Base-by-base conservation (phyloP, 1,139 yeast genomes). In the Wickerhamiella pararugosa region DNA sequence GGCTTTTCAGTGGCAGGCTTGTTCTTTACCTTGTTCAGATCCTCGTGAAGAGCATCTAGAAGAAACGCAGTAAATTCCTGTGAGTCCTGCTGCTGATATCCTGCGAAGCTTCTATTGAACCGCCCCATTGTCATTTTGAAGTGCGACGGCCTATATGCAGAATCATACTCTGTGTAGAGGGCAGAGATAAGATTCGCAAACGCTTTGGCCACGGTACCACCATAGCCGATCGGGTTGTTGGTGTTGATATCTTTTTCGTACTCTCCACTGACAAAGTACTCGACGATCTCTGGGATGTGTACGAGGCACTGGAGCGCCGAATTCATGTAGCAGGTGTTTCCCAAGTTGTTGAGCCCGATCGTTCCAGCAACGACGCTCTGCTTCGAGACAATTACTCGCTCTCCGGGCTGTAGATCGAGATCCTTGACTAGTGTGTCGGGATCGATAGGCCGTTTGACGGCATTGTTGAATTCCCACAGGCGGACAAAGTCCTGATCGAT, bases 321-420 rank as follows among this genome's bases (percentile, higher is more conserved):
- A 60, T 90, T 90, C 97, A 90, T 90, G 58, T 86, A 90, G 58
- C 98, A 90, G 0, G 95, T 81, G 56, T 90, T 90, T 5, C 98
- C 98, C 49, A 90, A 64, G 56, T 90, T 90, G 37, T 70, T 68
- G 41, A 90, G 64, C 0, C 98, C 98, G 6, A 67, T 62, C 1
- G 64, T 64, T 4, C 83, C 84, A 9, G 43, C 37, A 3, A 43
- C 31, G 21, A 33, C 5, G 5, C 25, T 32, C 29, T 29, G 25
- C n/a, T 35, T 36, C 6, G 43, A 38, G 7, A 44, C 29, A 6
- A 43, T 32, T n/a, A 49, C 37, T 5, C 43, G 41, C 9, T 46
- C 49, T 27, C 36, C 37, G 25, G 27, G 10, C 21, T 15, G 21
- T 2, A 15, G 21, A 10, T 25, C 39, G 6, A 47, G 36, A 2